Conservation (phyloP, 2,329 filamentous ascomycete species). For the Fusarium concolor region DNA sequence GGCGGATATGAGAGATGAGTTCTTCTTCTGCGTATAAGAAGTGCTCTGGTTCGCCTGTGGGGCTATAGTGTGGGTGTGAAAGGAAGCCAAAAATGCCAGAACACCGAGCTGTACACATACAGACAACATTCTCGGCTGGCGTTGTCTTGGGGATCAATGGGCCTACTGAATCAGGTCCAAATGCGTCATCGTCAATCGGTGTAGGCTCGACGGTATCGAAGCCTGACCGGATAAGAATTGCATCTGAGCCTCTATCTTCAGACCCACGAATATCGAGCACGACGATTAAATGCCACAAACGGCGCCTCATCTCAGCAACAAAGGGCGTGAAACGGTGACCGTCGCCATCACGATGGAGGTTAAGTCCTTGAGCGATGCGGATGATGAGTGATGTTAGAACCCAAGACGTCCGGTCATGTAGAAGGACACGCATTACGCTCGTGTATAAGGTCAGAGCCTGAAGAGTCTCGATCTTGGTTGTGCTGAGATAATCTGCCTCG, state of each 20-base stretch:
- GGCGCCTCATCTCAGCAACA: conserved; percentile 68
- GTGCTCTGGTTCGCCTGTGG: conserved; percentile 31
- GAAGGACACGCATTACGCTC: conserved; percentile 53
- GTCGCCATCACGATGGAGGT: conserved; percentile 57
- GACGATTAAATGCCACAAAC: conserved; percentile 72
- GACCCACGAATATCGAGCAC: conserved; percentile 68
- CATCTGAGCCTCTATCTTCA: conserved; percentile 64
- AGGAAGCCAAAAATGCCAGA: conserved; percentile 56
- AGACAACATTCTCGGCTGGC: conserved; percentile 57
- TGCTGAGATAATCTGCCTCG: conserved; percentile 58
- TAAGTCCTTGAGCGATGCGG: conserved; percentile 57
- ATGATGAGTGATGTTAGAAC: conserved; percentile 55
- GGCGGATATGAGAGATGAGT: conserved; percentile 54
- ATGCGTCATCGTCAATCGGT: conserved; percentile 66
- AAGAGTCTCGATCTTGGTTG: conserved; percentile 53
- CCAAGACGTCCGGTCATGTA: conserved; percentile 56
- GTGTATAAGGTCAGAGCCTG: conserved; percentile 58
- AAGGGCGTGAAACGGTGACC: conserved; percentile 57
- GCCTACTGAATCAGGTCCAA: conserved; percentile 54
- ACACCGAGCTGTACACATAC: conserved; percentile 54
- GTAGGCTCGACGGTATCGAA: conserved; percentile 62
- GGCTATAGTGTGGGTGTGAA: conserved; percentile 49
- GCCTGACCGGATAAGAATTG: conserved; percentile 55
- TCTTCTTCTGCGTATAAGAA: conserved; percentile 52
- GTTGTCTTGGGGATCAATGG: conserved; percentile 52